Percentiles rank a stretch among this genome's conserved stretches.
phyloP scores from a whole-genome alignment of 768 basidiomycete species.

The Floccularia luteovirens region DNA sequence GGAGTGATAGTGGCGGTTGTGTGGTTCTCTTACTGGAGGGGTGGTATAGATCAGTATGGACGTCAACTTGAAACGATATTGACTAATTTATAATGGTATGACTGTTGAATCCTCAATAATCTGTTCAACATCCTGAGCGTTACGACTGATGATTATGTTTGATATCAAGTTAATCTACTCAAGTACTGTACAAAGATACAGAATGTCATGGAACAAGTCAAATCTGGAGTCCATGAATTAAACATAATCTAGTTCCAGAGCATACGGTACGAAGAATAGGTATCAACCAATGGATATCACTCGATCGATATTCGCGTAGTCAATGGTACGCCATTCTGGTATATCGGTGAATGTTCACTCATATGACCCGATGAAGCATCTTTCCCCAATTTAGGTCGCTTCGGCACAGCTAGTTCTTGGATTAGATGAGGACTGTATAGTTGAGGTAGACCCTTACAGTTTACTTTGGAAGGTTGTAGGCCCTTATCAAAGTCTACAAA shows the following conservation, averaged over 20 bases:
- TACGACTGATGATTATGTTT: too few species aligned
- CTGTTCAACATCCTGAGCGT: too few species aligned
- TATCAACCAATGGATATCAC: slow-evolving; percentile 30
- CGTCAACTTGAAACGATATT: slow-evolving; percentile 13
- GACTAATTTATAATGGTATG: too few species aligned
- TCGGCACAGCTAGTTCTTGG: slow-evolving; percentile 35
- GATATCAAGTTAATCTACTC: too few species aligned
- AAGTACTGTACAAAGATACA: too few species aligned
- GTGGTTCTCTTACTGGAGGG: slow-evolving; percentile 56
- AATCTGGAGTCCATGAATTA: too few species aligned
- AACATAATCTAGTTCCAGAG: too few species aligned
- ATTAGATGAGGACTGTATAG: slow-evolving; percentile 14
- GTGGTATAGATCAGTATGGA: slow-evolving; percentile 17
- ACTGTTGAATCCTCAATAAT: too few species aligned
- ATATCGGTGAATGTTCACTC: slow-evolving; percentile 39
- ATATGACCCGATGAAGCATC: slow-evolving; percentile 32
- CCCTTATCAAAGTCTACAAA: slow-evolving; percentile 80
- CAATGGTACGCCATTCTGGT: slow-evolving; percentile 45
- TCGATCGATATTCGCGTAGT: slow-evolving; percentile 74
- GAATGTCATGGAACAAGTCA: too few species aligned
- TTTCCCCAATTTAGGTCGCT: slow-evolving; percentile 34
- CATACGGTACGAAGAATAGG: too few species aligned
- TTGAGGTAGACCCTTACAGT: slow-evolving; percentile 45
- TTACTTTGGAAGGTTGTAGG: slow-evolving; percentile 62
- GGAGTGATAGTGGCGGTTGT: slow-evolving; percentile 44